Evolutionary conservation across 768 basidiomycete species (phyloP).

Genomic region (Rhodotorula kratochvilovae): DNA sequence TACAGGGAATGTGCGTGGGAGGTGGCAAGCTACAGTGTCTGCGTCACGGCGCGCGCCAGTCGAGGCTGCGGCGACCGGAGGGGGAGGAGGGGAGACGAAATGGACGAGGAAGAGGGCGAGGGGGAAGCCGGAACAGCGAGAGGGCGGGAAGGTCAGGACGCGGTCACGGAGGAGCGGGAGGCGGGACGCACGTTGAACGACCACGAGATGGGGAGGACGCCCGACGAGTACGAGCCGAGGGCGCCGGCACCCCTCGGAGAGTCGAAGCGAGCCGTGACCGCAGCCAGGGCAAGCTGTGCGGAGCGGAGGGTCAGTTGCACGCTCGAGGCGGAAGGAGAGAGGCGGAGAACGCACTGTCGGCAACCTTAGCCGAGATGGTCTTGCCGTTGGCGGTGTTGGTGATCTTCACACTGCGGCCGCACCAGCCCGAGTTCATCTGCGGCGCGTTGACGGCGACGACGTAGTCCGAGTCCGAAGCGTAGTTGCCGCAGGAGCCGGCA

Average conservation of each 20-base stretch:
- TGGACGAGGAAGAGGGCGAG: not conserved
- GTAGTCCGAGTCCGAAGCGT: conserved; percentile 54
- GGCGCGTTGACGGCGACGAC: conserved; percentile 54
- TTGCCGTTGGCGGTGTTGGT: conserved; percentile 59
- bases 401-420: conserved; percentile 64
- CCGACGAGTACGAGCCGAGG: not conserved
- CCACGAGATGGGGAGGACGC: not conserved
- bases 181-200: not conserved
- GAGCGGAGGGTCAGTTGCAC: no score
- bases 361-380: conserved; percentile 54
- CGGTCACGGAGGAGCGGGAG: no score
- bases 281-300: no score
- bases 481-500: conserved; percentile 64
- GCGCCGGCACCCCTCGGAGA: conserved; percentile 49
- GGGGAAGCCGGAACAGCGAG: not conserved
- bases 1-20: not conserved
- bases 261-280: conserved; percentile 56
- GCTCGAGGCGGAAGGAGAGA: no score
- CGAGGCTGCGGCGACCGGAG: not conserved
- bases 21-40: not conserved
- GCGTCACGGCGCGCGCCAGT: not conserved
- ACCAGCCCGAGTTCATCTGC: conserved; percentile 59
- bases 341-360: not conserved
- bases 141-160: no score
- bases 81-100: not conserved